phyloP scores from a whole-genome alignment of 257 asterid species.

The Solanum sparsipilum region DNA sequence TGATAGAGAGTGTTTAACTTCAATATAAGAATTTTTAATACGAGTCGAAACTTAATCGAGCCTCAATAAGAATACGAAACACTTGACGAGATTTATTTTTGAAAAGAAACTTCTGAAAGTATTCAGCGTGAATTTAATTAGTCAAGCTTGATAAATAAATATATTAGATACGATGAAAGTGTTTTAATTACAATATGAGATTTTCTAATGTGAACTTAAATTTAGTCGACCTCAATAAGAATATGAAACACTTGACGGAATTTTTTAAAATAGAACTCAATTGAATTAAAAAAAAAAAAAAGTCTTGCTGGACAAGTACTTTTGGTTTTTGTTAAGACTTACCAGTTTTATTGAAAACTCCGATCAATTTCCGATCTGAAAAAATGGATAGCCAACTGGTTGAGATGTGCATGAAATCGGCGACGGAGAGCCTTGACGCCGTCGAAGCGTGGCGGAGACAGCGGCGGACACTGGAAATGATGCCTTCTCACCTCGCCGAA shows the following conservation, averaged over 20 bases:
- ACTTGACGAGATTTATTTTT: no score
- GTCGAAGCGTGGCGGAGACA: constrained; percentile 90
- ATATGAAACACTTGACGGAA: no score
- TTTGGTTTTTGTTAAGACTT: background rate
- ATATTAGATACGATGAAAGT: accelerated
- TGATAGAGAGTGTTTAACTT: background rate
- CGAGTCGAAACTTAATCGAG: background rate
- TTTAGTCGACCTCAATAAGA: no score
- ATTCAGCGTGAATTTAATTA: background rate
- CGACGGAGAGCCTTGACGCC: constrained; percentile 49
- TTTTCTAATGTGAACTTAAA: no score
- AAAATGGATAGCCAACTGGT: constrained; percentile 29
- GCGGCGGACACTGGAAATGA: constrained; percentile 65
- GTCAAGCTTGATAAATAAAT: background rate
- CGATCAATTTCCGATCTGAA: background rate
- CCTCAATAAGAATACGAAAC: accelerated
- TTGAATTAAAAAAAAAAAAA: no score
- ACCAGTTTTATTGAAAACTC: background rate
- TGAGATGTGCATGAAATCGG: constrained; percentile 67
- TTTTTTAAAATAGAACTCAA: no score
- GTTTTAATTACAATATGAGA: no score
- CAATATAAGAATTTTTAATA: background rate
- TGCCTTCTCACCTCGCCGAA: constrained; percentile 76
- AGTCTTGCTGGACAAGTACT: background rate
- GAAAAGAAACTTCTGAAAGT: no score